These are phyloP conservation scores for Gynostemma pentaphyllum DNA, from an alignment of 306 rosid genomes.

Conservation along the genomic window DNA sequence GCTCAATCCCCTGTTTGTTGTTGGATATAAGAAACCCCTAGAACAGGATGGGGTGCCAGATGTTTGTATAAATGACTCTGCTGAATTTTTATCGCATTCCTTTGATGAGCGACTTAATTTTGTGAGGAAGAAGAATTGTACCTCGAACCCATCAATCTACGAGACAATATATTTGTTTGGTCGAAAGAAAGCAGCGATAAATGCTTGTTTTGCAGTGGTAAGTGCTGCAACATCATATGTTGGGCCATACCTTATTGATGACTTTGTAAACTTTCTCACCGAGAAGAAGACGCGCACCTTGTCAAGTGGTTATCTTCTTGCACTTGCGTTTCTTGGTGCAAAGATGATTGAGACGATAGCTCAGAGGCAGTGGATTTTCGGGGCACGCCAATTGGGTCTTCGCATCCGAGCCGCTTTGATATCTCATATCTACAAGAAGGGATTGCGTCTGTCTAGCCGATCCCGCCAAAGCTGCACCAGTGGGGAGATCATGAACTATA, in stretches of 20 bases:
- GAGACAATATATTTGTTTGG: slow-evolving; percentile 47
- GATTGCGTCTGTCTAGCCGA: slow-evolving; percentile 47
- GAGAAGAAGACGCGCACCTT: slow-evolving; percentile 40
- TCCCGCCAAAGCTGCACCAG: slow-evolving; percentile 70
- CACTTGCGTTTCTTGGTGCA: slow-evolving; percentile 58
- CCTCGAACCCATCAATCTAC: slow-evolving; percentile 54
- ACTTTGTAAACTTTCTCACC: slow-evolving; percentile 54
- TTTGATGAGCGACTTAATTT: slow-evolving; percentile 42
- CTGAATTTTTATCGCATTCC: slow-evolving; percentile 36
- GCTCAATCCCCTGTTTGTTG: slow-evolving; percentile 74
- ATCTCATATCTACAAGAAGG: slow-evolving; percentile 68
- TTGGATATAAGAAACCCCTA: slow-evolving; percentile 62
- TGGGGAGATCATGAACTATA: slow-evolving; percentile 87
- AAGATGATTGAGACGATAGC: slow-evolving; percentile 67
- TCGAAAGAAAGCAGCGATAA: slow-evolving; percentile 73
- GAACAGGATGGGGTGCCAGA: slow-evolving; percentile 58
- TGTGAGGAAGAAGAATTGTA: slow-evolving; percentile 46
- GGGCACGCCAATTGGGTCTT: slow-evolving; percentile 89
- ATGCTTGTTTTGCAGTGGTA: slow-evolving; percentile 55
- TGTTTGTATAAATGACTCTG: slow-evolving; percentile 57
- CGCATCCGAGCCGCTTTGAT: slow-evolving; percentile 76
- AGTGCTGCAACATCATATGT: slow-evolving; percentile 76
- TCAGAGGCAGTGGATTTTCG: slow-evolving; percentile 94
- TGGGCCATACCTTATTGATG: slow-evolving; percentile 85
- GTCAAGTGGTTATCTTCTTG: slow-evolving; percentile 55